These are phyloP conservation scores for Boletus semigastroideus DNA, from an alignment of 1,284 basidiomycete species.

Conservation along the genomic window DNA sequence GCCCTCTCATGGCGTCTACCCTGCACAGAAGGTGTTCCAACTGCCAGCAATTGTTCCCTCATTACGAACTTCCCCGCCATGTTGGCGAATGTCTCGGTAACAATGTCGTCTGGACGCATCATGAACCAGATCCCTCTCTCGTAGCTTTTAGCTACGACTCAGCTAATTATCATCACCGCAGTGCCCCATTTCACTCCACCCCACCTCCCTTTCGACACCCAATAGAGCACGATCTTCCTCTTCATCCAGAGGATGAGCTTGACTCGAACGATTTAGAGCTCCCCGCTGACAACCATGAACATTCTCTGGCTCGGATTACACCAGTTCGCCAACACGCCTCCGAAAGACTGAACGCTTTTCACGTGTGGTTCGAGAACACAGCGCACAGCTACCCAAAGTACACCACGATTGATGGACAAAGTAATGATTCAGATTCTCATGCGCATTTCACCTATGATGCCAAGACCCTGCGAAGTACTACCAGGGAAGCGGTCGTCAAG, in stretches of 20 bases:
- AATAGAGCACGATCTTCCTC: background rate
- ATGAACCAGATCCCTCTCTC: background rate
- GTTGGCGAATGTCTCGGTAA: slow-evolving; percentile 10
- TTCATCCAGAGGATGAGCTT: background rate
- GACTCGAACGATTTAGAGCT: background rate
- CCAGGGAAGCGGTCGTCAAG: slow-evolving; percentile 14
- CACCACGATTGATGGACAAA: slow-evolving; percentile 23
- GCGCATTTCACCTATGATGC: slow-evolving; percentile 5
- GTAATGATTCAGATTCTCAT: background rate
- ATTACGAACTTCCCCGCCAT: slow-evolving; percentile 14
- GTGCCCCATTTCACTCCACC: slow-evolving; percentile 1
- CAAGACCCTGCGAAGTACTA: slow-evolving; percentile 11
- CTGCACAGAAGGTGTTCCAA: slow-evolving; percentile 15
- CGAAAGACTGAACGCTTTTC: slow-evolving; percentile 13
- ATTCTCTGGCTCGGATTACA: background rate
- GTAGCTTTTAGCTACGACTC: slow-evolving; percentile 2
- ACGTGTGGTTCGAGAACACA: slow-evolving; percentile 13
- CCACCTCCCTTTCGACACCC: background rate
- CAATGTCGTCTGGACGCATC: background rate
- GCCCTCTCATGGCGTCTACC: background rate
- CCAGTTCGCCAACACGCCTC: background rate
- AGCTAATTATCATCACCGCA: background rate
- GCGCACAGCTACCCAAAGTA: slow-evolving; percentile 7
- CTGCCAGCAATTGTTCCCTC: slow-evolving; percentile 10
- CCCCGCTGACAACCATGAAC: background rate